Base-by-base conservation (phyloP, 139 green algal genomes). In the Protoeuglena noctilucae region DNA sequence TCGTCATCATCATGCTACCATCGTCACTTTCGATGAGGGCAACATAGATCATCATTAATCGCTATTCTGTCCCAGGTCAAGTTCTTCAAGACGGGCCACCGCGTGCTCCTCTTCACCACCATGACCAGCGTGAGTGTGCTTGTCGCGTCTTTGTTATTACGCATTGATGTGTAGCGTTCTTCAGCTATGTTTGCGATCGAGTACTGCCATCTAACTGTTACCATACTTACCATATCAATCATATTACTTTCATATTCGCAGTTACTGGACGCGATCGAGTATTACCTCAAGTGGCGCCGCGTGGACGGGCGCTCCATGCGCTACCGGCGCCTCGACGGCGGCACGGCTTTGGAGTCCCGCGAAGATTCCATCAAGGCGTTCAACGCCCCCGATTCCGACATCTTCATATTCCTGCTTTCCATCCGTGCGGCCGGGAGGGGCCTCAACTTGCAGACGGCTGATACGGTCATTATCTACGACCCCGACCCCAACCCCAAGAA, bases 401-500 rank as follows among this genome's bases (percentile, higher is more conserved):
- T 81, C 19, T 96, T 96, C 67, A 86, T 96, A 60, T 96, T 95
- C 71, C 65, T 96, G 69, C 80, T 97, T 22, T 89, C 76, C 67
- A 97, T 95, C 65, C 63, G 88, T 2, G 91, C 91, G 2, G 91
- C 89, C 0, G 91, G 91, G 23, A 60, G 84, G 7, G 88, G 88
- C 24, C 75, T 96, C 4, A 96, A 95, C 69, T 74, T 96, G 67
- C 88, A 95, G 80, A 83, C 78, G 5, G 73, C 81, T 1, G 91
- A 98, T 73, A 96, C 87, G 0, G 91, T 98, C 22, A 72, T 98
- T 40, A 85, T 98, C 48, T 98, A 94, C 60, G 91, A 98, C 73
- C 89, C 89, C 0, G 91, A 98, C 58, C 76, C 86, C 49, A 98
- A 98, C 74, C 91, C 91, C 22, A 96, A 98, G 76, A 96, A 96